phyloP scores from a whole-genome alignment of 768 basidiomycete species.

The Crepidotus variabilis region DNA sequence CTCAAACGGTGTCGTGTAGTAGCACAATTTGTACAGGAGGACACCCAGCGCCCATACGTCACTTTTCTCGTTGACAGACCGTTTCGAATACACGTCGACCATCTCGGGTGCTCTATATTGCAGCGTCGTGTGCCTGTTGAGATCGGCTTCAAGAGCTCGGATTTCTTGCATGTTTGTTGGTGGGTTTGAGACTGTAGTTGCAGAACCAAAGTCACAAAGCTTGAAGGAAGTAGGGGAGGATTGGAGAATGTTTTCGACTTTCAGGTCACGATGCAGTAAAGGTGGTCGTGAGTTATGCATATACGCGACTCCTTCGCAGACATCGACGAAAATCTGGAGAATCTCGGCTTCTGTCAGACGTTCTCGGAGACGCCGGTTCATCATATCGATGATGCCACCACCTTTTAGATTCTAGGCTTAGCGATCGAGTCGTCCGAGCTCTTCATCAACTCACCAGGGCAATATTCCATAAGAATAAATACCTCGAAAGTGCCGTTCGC shows the following conservation, averaged over 20 bases:
- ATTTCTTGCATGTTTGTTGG: constrained; percentile 83
- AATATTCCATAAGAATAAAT: constrained; percentile 99
- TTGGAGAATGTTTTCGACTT: constrained; percentile 98
- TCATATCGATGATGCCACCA: constrained; percentile 99
- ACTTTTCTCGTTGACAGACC: constrained; percentile 88
- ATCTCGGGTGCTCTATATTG: constrained; percentile 99
- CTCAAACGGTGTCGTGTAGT: constrained; percentile 99
- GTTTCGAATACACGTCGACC: constrained; percentile 84
- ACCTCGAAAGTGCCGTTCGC: constrained; percentile 88
- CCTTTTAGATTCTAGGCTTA: constrained; percentile 41
- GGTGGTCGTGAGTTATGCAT: constrained; percentile 95
- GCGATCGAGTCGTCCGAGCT: neutral
- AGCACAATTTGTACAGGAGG: constrained; percentile 95
- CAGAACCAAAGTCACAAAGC: constrained; percentile 97
- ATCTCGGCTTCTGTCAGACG: constrained; percentile 95
- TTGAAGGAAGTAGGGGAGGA: constrained; percentile 84
- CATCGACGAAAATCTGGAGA: constrained; percentile 95
- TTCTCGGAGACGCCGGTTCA: constrained; percentile 95
- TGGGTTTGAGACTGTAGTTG: constrained; percentile 70
- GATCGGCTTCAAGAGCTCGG: constrained; percentile 81
- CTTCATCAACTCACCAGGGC: constrained; percentile 59
- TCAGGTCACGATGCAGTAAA: constrained; percentile 93
- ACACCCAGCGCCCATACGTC: constrained; percentile 99
- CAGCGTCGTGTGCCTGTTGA: constrained; percentile 92
- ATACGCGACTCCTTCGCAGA: constrained; percentile 93